These are phyloP conservation scores for Phoenix roebelenii DNA, from an alignment of 176 grass and related monocot species.

Conservation along the genomic window DNA sequence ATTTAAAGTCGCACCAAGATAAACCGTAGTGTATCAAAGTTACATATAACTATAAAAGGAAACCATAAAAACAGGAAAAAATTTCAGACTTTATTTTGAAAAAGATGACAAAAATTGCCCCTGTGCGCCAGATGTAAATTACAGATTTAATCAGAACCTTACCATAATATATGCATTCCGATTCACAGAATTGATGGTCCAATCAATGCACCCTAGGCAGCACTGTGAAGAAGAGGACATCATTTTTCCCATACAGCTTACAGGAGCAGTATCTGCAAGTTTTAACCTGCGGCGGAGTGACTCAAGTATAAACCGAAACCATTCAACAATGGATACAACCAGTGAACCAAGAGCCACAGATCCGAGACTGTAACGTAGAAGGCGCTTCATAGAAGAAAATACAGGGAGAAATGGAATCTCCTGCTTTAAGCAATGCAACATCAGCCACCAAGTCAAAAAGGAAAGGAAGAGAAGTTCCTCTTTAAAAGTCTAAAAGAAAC, in stretches of 20 bases:
- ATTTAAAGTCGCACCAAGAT: too few relatives aligned
- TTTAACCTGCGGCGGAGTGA: constrained; percentile 80
- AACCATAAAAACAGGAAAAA: too few relatives aligned
- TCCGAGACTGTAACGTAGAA: constrained; percentile 76
- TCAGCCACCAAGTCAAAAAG: constrained; percentile 5
- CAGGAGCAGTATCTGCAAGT: constrained; percentile 45
- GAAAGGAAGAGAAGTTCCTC: neutral
- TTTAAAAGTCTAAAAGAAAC: too few relatives aligned
- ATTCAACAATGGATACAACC: constrained; percentile 78
- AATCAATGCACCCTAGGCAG: constrained; percentile 81
- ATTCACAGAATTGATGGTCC: constrained; percentile 82
- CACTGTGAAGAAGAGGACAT: constrained; percentile 71
- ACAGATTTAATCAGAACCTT: constrained; percentile 1
- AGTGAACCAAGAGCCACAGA: constrained; percentile 86
- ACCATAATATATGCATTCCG: constrained; percentile 99
- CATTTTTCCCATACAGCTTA: constrained; percentile 57
- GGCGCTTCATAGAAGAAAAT: constrained; percentile 66
- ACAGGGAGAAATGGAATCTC: constrained; percentile 90
- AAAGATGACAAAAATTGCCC: too few relatives aligned
- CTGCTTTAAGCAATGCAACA: constrained; percentile 43
- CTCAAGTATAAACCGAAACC: constrained; percentile 92
- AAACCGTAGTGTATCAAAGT: too few relatives aligned
- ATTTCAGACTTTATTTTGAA: too few relatives aligned
- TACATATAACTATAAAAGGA: too few relatives aligned
- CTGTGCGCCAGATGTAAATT: too few relatives aligned